Conservation (phyloP, 139 green algal species). For the Tetradesmus lagerheimii region DNA sequence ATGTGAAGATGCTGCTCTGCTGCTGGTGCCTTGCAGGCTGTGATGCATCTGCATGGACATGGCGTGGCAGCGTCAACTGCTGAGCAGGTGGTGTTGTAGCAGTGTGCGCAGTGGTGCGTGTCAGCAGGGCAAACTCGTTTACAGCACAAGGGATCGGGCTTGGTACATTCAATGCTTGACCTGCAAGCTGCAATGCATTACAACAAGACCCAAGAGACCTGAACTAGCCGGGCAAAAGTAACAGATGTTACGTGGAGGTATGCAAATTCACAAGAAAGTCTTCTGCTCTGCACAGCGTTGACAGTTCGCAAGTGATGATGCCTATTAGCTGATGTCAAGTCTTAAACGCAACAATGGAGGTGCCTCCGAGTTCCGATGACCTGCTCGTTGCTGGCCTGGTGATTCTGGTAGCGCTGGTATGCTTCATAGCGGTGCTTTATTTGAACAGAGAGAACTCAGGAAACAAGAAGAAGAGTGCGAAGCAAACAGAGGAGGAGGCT, state of each 20-base stretch:
- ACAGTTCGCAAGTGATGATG: neutral
- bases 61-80: no score
- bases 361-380: neutral
- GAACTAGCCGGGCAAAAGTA: neutral
- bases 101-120: no score
- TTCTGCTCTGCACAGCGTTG: neutral
- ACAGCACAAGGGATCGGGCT: no score
- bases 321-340: neutral
- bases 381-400: slow-evolving; percentile 33
- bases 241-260: neutral
- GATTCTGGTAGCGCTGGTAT: slow-evolving; percentile 34
- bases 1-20: neutral
- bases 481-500: neutral
- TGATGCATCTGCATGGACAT: neutral
- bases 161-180: no score
- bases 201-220: neutral
- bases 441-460: slow-evolving; percentile 9
- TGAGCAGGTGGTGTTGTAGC: no score
- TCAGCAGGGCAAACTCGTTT: no score
- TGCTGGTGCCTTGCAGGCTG: neutral
- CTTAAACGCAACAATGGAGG: neutral
- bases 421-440: slow-evolving; percentile 41
- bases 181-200: neutral
- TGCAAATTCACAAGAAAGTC: neutral
- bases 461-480: neutral